Base-by-base conservation (phyloP, 768 basidiomycete species). In the Lactifluus subvellereus region DNA sequence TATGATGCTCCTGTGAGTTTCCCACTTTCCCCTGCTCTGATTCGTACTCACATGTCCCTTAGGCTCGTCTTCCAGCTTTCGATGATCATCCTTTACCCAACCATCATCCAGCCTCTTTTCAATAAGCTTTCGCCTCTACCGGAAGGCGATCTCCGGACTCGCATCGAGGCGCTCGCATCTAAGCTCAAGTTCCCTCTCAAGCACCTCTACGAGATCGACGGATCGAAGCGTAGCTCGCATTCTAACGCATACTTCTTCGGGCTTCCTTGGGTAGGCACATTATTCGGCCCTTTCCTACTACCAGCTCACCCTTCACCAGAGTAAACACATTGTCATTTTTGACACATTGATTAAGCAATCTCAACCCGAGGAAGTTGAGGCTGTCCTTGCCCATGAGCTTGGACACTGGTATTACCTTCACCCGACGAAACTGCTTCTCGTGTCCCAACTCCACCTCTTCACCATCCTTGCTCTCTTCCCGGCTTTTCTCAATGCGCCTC, bases 161-260 rank as follows among this genome's bases (percentile, higher is more conserved):
- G 91, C 43, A 90, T 95, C 43, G 91, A 96, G 69, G 71, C 74
- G 0, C 79, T 99, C 16, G 92, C 95, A 0, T 69, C 76, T 45
- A 87, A 86, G 70, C 87, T 98, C 69, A 85, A 87, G 61, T 99
- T 98, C 82, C 96, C 97, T 0, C 77, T 98, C 60, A 97, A 89
- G 71, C 89, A 95, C 73, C 74, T 99, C 57, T 98, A 96, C 73
- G 94, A 97, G 73, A 98, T 98, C 68, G 95, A 98, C 71, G 97
- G 97, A 33, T 94, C 90, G 40, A 97, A 97, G 78, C 85, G 96
- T 53, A 92, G 89, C 74, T 89, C 91, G 2, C 96, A 99, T 76
- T 90, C 88, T 68, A 98, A 98, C 68, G 95, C 95, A n/a, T 98
- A 97, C 77, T 98, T 98, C 80, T 98, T 94, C 67, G 96, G 96